phyloP scores from a whole-genome alignment of 441 rosid species.

The Macaranga tanarius region DNA sequence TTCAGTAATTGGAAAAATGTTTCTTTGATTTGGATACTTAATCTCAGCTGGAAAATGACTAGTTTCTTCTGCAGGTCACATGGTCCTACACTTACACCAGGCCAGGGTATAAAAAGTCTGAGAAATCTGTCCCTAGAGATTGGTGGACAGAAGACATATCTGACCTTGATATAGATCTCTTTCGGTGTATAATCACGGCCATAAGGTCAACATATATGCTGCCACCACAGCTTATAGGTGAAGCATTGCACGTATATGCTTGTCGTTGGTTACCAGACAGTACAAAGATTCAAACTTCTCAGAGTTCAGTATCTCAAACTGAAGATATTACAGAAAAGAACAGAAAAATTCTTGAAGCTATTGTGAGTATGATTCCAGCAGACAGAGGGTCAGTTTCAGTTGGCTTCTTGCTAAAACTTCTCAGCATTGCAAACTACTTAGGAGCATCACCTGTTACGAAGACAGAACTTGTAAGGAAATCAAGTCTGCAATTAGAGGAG shows the following conservation, averaged over 20 bases:
- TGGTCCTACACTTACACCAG: conserved; percentile 95
- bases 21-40: not conserved
- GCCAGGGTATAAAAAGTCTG: conserved; percentile 63
- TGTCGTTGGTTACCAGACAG: conserved; percentile 87
- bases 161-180: conserved; percentile 85
- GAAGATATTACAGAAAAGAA: conserved; percentile 48
- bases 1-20: not conserved
- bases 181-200: conserved; percentile 68
- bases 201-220: conserved; percentile 59
- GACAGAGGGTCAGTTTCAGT: conserved; percentile 86
- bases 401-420: conserved; percentile 79
- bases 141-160: conserved; percentile 99
- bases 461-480: conserved; percentile 71
- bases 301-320: conserved; percentile 46
- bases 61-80: conserved; percentile 54
- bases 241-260: conserved; percentile 94
- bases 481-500: conserved; percentile 74
- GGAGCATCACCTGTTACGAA: conserved; percentile 67
- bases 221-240: conserved; percentile 86
- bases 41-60: conserved; percentile 1
- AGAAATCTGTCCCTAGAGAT: conserved; percentile 78
- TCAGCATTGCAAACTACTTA: conserved; percentile 66
- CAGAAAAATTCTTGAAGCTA: conserved; percentile 61
- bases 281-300: conserved; percentile 41
- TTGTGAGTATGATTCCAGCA: conserved; percentile 80